A percentile compares a stretch with the other conserved stretches of the same genome.
These are phyloP conservation scores for Fragaria nilgerrensis DNA, from an alignment of 306 rosid species.

Conservation along the genomic window DNA sequence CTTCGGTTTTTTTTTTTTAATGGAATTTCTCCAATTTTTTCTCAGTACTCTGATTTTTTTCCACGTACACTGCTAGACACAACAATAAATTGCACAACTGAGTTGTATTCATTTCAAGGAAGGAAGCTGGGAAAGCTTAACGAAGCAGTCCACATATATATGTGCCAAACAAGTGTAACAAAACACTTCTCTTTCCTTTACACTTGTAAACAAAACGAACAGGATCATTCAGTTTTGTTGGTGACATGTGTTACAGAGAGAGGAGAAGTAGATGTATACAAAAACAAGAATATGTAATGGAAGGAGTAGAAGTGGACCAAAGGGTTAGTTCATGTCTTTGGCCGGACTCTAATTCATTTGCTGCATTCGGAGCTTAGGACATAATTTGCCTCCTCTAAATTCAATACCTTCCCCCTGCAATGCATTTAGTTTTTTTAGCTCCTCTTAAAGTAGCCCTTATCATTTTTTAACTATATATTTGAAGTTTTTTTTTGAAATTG, in stretches of 20 bases:
- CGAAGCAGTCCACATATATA: no score
- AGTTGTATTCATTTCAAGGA: neutral
- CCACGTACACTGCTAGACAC: neutral
- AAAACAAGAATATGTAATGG: neutral
- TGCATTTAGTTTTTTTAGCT: neutral
- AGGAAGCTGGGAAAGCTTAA: neutral
- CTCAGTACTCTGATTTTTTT: no score
- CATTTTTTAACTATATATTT: neutral
- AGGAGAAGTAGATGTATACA: neutral
- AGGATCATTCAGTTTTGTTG: neutral
- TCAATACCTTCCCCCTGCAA: neutral
- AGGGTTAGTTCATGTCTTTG: conserved; percentile 1
- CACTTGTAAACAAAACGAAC: neutral
- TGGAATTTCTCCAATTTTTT: no score
- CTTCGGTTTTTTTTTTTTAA: no score
- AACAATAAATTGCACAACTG: neutral
- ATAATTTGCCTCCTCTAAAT: conserved; percentile 1
- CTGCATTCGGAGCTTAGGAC: neutral
- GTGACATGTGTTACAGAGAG: neutral
- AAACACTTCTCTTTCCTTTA: neutral
- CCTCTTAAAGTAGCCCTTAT: neutral
- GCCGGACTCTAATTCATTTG: neutral
- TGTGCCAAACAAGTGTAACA: neutral
- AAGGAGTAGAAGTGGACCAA: neutral
- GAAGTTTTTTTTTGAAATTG: neutral